A percentile compares a stretch with the other conserved stretches of the same genome.
These are phyloP conservation scores for Lentinula guzmanii DNA, from an alignment of 768 basidiomycete genomes.

Conservation along the genomic window DNA sequence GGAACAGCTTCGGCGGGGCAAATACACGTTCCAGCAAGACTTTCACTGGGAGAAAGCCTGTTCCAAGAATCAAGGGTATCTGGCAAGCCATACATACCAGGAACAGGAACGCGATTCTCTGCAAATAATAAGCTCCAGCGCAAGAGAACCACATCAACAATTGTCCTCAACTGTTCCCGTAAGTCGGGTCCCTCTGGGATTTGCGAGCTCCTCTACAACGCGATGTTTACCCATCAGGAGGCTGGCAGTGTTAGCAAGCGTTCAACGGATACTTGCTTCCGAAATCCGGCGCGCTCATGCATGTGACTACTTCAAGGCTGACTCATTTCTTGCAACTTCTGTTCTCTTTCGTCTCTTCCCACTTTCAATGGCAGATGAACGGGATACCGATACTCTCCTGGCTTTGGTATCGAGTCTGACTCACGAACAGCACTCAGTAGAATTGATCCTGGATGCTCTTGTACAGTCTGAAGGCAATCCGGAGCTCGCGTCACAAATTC, in stretches of 20 bases:
- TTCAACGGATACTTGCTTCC: neutral
- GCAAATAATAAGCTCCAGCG: neutral
- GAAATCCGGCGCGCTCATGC: neutral
- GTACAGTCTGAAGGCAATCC: constrained; percentile 52
- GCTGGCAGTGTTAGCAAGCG: too few relatives aligned
- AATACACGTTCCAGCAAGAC: neutral
- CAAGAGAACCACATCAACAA: neutral
- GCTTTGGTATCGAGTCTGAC: constrained; percentile 63
- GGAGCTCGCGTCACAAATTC: constrained; percentile 36
- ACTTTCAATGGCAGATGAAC: neutral
- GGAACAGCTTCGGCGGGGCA: neutral
- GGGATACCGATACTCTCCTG: constrained; percentile 65
- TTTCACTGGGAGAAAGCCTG: neutral
- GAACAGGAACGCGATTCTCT: neutral
- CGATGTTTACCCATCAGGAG: neutral
- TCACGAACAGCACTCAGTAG: constrained; percentile 24
- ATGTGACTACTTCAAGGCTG: neutral
- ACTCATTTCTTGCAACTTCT: neutral
- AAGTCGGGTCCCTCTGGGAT: neutral
- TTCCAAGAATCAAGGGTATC: neutral
- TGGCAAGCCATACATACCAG: neutral
- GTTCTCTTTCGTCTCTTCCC: too few relatives aligned
- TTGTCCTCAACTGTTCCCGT: neutral
- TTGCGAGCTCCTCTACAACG: neutral
- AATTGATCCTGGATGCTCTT: constrained; percentile 52